Percentiles rank a stretch among this genome's conserved stretches.
These are phyloP conservation scores for Macroventuria anomochaeta DNA, from an alignment of 2,329 filamentous ascomycete genomes.

Conservation along the genomic window DNA sequence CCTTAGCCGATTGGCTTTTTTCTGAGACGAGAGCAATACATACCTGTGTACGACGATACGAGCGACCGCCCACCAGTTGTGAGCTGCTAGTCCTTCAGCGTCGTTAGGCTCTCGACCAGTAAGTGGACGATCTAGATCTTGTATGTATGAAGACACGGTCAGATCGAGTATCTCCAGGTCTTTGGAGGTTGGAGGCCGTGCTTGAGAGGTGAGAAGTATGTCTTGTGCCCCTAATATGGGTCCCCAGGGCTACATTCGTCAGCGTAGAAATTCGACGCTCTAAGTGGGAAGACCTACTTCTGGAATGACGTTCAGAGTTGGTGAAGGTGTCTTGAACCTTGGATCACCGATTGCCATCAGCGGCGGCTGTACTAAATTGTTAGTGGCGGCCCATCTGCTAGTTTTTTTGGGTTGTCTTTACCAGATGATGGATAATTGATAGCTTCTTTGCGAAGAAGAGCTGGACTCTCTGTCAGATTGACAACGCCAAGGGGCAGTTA, in stretches of 20 bases:
- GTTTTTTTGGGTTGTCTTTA: background rate
- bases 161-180: conserved; percentile 2
- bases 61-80: conserved; percentile 12
- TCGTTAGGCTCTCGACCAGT: background rate
- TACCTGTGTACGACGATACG: conserved; percentile 15
- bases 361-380: background rate
- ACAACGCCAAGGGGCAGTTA: too few species aligned
- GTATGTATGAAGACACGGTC: background rate
- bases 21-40: background rate
- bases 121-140: conserved; percentile 6
- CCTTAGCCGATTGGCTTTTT: background rate
- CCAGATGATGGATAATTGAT: conserved; percentile 15
- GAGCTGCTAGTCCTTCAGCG: conserved; percentile 2
- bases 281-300: conserved; percentile 6
- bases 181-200: background rate
- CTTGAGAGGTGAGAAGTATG: conserved; percentile 1
- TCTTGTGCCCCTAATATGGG: conserved; percentile 6
- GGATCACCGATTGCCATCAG: background rate
- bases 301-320: background rate
- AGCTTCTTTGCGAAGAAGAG: conserved; percentile 14
- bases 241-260: background rate
- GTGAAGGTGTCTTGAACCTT: background rate
- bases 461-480: background rate
- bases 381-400: background rate
- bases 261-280: background rate